These are phyloP conservation scores for Medicago lupulina DNA, from an alignment of 306 rosid genomes.

Conservation along the genomic window DNA sequence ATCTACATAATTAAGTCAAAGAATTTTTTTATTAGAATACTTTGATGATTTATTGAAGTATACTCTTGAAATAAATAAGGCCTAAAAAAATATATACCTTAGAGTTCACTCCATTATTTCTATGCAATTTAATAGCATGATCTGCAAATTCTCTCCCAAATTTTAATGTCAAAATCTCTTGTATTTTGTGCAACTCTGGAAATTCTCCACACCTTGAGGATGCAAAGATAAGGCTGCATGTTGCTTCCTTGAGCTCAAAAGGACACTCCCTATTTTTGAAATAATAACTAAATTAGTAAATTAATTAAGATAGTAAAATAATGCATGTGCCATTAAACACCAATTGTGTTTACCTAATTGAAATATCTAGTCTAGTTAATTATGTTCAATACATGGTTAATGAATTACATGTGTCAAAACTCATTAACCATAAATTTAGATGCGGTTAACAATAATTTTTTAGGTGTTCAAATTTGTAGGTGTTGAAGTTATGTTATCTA, in stretches of 20 bases:
- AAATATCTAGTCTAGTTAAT: too few species aligned
- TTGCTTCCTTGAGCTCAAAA: constrained; percentile 64
- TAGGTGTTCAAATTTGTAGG: too few species aligned
- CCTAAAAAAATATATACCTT: constrained; percentile 45
- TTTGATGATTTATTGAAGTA: not conserved
- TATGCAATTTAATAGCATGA: constrained; percentile 55
- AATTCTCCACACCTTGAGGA: constrained; percentile 80
- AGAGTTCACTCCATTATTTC: constrained; percentile 60
- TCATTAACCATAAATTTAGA: too few species aligned
- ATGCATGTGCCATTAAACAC: not conserved
- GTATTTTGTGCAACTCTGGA: constrained; percentile 73
- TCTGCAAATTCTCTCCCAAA: constrained; percentile 64
- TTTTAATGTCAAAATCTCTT: constrained; percentile 51
- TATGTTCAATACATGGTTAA: too few species aligned
- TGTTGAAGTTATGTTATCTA: too few species aligned
- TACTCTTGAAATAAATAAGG: not conserved
- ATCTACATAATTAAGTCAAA: constrained; percentile 51
- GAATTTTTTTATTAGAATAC: constrained; percentile 18
- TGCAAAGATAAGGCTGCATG: constrained; percentile 65
- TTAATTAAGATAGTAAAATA: not conserved
- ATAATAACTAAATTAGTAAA: constrained; percentile 36
- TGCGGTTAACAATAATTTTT: too few species aligned
- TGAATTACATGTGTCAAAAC: too few species aligned
- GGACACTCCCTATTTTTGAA: constrained; percentile 61
- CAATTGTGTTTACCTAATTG: too few species aligned